These are phyloP conservation scores for Nelumbo lutea DNA, from an alignment of 164 flowering plant genomes.

Conservation along the genomic window DNA sequence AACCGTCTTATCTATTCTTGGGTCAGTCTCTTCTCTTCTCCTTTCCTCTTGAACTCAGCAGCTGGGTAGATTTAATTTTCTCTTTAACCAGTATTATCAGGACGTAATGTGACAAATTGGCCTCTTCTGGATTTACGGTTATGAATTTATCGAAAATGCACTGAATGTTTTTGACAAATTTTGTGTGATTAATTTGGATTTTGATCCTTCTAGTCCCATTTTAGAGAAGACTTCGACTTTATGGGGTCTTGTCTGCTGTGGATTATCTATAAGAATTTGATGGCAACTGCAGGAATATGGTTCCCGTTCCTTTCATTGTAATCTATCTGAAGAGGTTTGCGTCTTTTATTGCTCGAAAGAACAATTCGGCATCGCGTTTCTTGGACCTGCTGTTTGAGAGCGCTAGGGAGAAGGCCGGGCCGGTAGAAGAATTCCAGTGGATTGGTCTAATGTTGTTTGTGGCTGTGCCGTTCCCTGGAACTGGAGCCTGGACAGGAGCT, in stretches of 20 bases:
- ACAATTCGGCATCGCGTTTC: conserved; percentile 46
- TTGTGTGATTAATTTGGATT: neutral
- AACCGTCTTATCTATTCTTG: conserved; percentile 68
- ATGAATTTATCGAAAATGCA: neutral
- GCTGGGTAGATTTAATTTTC: conserved; percentile 1
- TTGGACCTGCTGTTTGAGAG: conserved; percentile 56
- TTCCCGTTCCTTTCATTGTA: conserved; percentile 86
- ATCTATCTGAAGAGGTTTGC: conserved; percentile 78
- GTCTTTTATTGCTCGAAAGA: conserved; percentile 59
- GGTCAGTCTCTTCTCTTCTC: conserved; percentile 24
- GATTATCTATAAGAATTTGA: neutral
- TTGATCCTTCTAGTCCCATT: too few relatives aligned
- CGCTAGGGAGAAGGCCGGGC: conserved; percentile 83
- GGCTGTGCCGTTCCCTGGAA: conserved; percentile 97
- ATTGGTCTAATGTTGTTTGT: conserved; percentile 97
- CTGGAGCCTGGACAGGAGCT: conserved; percentile 99
- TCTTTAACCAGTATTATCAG: neutral
- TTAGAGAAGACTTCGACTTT: too few relatives aligned
- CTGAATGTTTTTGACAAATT: neutral
- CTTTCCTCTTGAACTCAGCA: neutral
- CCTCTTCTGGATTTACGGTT: neutral
- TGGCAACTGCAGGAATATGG: conserved; percentile 71
- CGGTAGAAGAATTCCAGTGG: conserved; percentile 94
- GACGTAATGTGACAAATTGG: neutral
- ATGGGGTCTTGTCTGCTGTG: too few relatives aligned